Base-by-base conservation (phyloP, 1,284 basidiomycete genomes). In the Mycena sp. region DNA sequence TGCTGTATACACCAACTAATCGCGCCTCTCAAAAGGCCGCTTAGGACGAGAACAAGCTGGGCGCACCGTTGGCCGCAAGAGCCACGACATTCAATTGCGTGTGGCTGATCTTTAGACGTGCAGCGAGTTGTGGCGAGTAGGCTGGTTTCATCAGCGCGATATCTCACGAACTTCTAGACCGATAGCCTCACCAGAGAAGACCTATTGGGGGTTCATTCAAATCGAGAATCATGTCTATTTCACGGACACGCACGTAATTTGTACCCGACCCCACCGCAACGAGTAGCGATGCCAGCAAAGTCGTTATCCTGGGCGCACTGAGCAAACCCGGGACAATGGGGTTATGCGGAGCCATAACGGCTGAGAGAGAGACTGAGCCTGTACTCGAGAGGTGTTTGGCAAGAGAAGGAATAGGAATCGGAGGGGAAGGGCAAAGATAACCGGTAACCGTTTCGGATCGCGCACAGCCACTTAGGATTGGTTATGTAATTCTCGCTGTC, bases 61-160 rank as follows among this genome's bases (percentile, higher is more conserved):
- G 65, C 84, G 65, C 64, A 88, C 87, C 74, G 67, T 88, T 89
- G 26, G 86, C 87, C 5, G 83, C 85, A 6, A 88, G 74, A 25
- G 87, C 89, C 23, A 92, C 81, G 44, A 91, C 71, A 69, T 92
- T 93, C 38, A 90, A 78, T 62, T 89, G 83, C 0, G 90, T 92
- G 53, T 91, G 88, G 1, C 84, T 83, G n/a, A 92, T 79, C 49
- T 80, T 77, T 10, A 92, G 81, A 41, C 87, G 83, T 19, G 84
- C 75, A 0, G 87, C 87, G 1, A 93, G 81, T 72, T 92, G 91
- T 1, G 91, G 91, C 1, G 88, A 87, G 72, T 92, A 93, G 1
- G 88, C 91, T 87, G 60, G 16, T 26, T 21, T 2, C 12, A 4
- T 10, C 46, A 64, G 63, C 46, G 52, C 45, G 29, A 32, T 50